Base-by-base conservation (phyloP, 306 rosid species). In the Datisca glomerata region DNA sequence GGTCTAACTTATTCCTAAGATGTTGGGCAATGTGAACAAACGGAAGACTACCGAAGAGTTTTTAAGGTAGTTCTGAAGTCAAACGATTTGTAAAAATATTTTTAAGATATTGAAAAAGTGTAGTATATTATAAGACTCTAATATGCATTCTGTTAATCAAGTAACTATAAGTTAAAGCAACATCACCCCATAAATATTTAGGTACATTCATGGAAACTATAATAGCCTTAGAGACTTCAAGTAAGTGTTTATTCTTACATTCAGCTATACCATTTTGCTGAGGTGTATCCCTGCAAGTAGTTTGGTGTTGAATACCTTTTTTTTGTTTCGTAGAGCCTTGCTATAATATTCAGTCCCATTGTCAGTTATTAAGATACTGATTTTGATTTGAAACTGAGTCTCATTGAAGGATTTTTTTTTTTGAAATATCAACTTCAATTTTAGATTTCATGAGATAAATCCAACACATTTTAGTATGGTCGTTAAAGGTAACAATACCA, bases 251-350 rank as follows among this genome's bases (percentile, higher is more conserved):
- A 37, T 37, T 37, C 14, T 37, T 37, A 2, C 41, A 7, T 37
- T 37, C 42, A 37, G 3, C 42, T 3, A 37, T 37, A 2, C 42
- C 42, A 37, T 37, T 37, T 37, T 37, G 19, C 16, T 13, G 42
- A 1, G 42, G 42, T 8, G 42, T 15, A 37, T 37, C 42, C 19
- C n/a, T 6, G 15, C 42, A 37, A 37, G 18, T 37, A 5, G 42
- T n/a, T 2, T 13, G 42, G 16, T 37, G 42, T n/a, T 37, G 18
- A 37, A 13, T 37, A 37, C 42, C 42, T 37, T 37, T 37, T 37
- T 37, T 19, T 13, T 37, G 14, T 12, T n/a, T 37, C 8, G 8
- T 15, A 37, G 14, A 7, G 4, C 15, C 2, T 17, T 19, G 6
- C 15, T 37, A 15, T 11, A 37, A 15, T 37, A 37, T 6, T 37